Percentiles rank a stretch among this genome's conserved stretches.
Conservation (phyloP, 257 asterid genomes). For the Knoxia roxburghii region DNA sequence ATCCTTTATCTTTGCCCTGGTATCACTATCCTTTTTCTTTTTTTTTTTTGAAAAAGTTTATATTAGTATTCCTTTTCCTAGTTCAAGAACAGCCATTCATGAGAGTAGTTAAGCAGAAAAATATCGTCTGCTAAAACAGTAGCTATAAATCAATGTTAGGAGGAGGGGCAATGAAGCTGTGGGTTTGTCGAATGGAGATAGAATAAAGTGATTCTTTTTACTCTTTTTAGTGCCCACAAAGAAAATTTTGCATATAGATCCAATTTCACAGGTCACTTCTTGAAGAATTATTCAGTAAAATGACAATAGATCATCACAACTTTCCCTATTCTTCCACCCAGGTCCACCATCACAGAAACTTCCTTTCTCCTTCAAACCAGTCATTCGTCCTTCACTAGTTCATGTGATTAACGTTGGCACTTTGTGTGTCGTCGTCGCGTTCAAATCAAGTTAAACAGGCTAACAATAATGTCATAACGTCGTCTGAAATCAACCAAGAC, state of each 20-base stretch:
- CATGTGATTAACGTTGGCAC: not conserved
- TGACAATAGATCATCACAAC: conserved; percentile 6
- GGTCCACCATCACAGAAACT: conserved; percentile 6
- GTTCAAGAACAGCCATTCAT: not conserved
- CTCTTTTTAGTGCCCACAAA: not conserved
- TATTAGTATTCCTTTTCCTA: no score
- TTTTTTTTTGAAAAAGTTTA: no score
- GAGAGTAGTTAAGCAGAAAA: no score
- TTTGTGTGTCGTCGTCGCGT: not conserved
- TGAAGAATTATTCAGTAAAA: not conserved
- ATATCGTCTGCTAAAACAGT: no score
- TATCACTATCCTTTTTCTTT: no score
- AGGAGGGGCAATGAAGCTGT: no score
- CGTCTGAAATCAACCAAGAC: no score
- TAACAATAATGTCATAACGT: no score
- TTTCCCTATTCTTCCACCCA: not conserved
- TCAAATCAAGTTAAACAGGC: not conserved
- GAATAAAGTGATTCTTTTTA: not conserved
- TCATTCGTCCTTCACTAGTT: not conserved
- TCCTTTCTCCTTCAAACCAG: not conserved
- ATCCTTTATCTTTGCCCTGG: no score
- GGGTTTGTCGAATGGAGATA: not conserved
- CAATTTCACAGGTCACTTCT: conserved; percentile 11
- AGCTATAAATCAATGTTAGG: no score
- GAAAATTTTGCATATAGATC: conserved; percentile 5